Evolutionary conservation across 768 basidiomycete genomes (phyloP), one percentile per base, ranked within the genome.

Genomic region (Mrakia frigida): DNA sequence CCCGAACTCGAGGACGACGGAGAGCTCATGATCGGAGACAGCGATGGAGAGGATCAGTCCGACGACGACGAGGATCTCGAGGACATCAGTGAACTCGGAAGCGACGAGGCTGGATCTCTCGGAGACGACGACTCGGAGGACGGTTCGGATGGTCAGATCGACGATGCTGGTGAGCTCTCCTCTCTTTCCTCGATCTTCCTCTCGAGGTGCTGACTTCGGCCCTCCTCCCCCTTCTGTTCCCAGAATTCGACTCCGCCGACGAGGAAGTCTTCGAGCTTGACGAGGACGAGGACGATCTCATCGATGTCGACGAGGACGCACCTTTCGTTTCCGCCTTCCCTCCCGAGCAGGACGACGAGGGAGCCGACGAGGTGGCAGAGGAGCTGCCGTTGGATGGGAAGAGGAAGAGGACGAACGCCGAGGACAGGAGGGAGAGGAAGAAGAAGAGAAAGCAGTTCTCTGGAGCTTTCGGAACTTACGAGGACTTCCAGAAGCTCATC

Each of bases 361-460:
- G 33, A 16, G 70, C 60, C 59, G 59, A 74, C 43, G 65, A 28
- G 46, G 67, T 59, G 6, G n/a, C n/a, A n/a, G 28, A 46, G 52
- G 61, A 50, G n/a, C 46, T 50, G 46, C 46, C 46, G 46, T 39
- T 18, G 41, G 73, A 56, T 46, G 77, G 77, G 33, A 80, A 76
- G 74, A 52, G 79, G 81, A 84, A 80, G 82, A 70, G 78, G 41
- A 76, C 72, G 39, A 76, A 77, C 16, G 69, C 75, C 13, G 70
- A 74, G 46, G 79, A 85, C 11, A 82, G 80, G n/a, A 70, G 70
- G 70, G 83, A 84, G 73, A 76, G 78, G 76, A 85, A 83, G 81
- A 87, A 86, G 83, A 87, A 89, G 84, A 92, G 92, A 85, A 93
- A 89, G 84, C 81, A 80, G 70, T 75, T 68, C 35, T 68, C 39